Evolutionary conservation across 306 rosid species (phyloP).

Genomic region (Cucumis melo): DNA sequence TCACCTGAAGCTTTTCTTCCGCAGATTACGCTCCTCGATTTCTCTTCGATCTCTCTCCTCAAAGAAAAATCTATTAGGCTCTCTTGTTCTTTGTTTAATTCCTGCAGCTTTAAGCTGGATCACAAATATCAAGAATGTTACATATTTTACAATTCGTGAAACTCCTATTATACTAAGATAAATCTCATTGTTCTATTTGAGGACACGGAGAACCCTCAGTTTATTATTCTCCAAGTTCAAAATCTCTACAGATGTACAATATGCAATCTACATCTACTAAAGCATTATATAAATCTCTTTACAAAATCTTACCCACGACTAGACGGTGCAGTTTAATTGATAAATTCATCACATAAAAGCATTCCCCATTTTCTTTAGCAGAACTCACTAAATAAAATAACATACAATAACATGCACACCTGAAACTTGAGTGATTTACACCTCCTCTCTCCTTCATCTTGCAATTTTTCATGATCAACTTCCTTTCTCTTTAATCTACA

Average conservation of each 20-base stretch:
- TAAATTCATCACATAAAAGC: neutral
- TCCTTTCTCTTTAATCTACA: conserved; percentile 38
- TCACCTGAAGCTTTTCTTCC: conserved; percentile 52
- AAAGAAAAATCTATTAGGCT: conserved; percentile 52
- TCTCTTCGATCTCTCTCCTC: conserved; percentile 83
- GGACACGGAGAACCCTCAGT: too few relatives aligned
- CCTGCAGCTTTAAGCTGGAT: conserved; percentile 46
- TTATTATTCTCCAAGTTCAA: too few relatives aligned
- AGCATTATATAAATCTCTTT: neutral
- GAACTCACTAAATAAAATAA: neutral
- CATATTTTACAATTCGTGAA: neutral
- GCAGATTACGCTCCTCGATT: conserved; percentile 46
- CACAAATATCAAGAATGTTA: neutral
- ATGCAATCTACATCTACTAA: neutral
- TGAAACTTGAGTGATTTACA: conserved; percentile 39
- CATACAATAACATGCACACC: conserved; percentile 24
- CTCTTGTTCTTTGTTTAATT: conserved; percentile 67
- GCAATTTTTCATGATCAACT: conserved; percentile 23
- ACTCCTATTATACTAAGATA: neutral
- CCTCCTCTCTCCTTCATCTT: conserved; percentile 34
- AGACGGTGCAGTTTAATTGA: neutral
- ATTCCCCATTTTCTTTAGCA: neutral
- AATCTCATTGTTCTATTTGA: neutral
- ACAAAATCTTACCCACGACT: neutral
- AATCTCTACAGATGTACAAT: neutral